Conservation (phyloP, 2,329 filamentous ascomycete species). For the Cordyceps cateniannulata region DNA sequence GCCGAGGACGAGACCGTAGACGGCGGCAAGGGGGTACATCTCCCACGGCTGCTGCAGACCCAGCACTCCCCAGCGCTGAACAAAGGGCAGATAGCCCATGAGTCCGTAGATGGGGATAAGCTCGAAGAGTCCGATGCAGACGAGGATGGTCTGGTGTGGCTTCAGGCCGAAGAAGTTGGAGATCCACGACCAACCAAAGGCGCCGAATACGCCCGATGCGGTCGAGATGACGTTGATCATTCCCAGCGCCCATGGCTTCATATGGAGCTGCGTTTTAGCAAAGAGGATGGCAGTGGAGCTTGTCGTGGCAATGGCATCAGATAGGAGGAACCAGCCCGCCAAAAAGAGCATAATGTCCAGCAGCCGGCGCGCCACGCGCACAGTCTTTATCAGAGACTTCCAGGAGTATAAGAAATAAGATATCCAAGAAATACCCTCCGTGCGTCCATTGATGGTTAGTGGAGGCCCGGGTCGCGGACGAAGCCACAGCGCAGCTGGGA, state of each 20-base stretch:
- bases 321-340: constrained; percentile 87
- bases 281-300: constrained; percentile 93
- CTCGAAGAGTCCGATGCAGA: constrained; percentile 88
- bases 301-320: constrained; percentile 89
- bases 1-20: constrained; percentile 93
- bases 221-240: constrained; percentile 94
- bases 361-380: constrained; percentile 65
- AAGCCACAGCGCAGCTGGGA: constrained; percentile 83
- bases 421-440: constrained; percentile 42
- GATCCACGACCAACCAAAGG: constrained; percentile 81
- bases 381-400: constrained; percentile 76
- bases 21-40: constrained; percentile 85
- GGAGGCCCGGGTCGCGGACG: constrained; percentile 84
- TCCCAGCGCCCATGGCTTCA: constrained; percentile 81
- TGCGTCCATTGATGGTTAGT: constrained; percentile 41
- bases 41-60: constrained; percentile 95
- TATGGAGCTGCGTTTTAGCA: constrained; percentile 85
- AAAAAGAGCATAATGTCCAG: constrained; percentile 74
- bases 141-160: constrained; percentile 82
- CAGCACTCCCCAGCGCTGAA: constrained; percentile 66
- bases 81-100: constrained; percentile 75
- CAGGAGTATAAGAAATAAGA: constrained; percentile 78
- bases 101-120: constrained; percentile 89
- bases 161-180: constrained; percentile 62
- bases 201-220: constrained; percentile 73